These are phyloP conservation scores for Clathrus columnatus DNA, from an alignment of 768 basidiomycete species.

Conservation along the genomic window DNA sequence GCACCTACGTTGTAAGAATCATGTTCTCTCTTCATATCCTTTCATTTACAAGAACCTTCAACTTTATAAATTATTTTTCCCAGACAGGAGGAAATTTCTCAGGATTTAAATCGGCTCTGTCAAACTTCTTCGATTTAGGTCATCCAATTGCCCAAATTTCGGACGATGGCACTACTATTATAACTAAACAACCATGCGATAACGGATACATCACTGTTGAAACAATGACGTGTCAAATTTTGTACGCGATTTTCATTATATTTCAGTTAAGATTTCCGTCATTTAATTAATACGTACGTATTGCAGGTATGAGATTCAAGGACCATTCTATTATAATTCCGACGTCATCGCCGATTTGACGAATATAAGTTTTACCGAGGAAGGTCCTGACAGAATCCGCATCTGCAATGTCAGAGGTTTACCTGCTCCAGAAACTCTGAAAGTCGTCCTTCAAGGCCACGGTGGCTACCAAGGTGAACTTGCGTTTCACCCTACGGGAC, in stretches of 20 bases:
- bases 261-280: not conserved
- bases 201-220: not conserved
- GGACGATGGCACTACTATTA: constrained; percentile 1
- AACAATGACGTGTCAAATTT: constrained; percentile 2
- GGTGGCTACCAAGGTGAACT: constrained; percentile 3
- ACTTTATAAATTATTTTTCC: not conserved
- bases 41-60: not conserved
- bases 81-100: constrained; percentile 8
- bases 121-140: constrained; percentile 1
- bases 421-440: not conserved
- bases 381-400: not conserved
- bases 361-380: not conserved
- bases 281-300: not conserved
- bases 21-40: not conserved
- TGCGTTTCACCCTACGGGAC: constrained; percentile 1
- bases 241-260: not conserved
- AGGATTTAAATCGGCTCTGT: constrained; percentile 1
- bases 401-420: not conserved
- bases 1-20: constrained; percentile 3
- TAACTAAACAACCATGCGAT: constrained; percentile 5
- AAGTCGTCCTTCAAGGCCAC: not conserved
- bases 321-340: constrained; percentile 6
- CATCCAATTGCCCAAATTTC: constrained; percentile 1
- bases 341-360: constrained; percentile 5
- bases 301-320: constrained; percentile 3